Base-by-base conservation (phyloP, 73 alveolate genomes). In the Uronychia binucleata region DNA sequence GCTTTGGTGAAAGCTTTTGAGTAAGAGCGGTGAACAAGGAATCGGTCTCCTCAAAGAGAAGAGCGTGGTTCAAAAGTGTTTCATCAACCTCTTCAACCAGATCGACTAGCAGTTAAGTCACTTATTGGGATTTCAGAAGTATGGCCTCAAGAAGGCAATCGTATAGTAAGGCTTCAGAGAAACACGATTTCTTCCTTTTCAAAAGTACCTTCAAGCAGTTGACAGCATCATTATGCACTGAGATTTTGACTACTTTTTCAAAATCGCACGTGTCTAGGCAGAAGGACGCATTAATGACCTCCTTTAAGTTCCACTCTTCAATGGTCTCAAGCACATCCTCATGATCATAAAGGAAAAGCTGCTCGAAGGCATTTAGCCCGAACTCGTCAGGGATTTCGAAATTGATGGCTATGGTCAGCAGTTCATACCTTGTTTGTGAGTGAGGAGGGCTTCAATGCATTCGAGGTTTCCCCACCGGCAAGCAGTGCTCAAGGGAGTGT, bases 401-500 rank as follows among this genome's bases (percentile, higher is more conserved):
- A 19, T 46, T 19, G 19, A 46, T 46, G 5, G 5, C 67, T 46
- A 11, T 46, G 67, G 19, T 46, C 5, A 46, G 67, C 67, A 19
- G n/a, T 46, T 46, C 67, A 46, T 46, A 11, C 67, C 19, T 46
- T 11, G n/a, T 46, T 46, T 5, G 19, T 5, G 67, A 46, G 19
- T 46, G 19, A 46, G 67, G 67, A 46, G 67, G n/a, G 19, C 67
- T 46, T 46, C 67, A 46, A 46, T 46, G 67, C 67, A 46, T 11
- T 46, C 67, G 5, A 11, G 19, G 67, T 46, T 46, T 46, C 67
- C 67, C 67, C 67, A 46, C 19, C 67, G 5, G 19, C 67, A 46
- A 19, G 67, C 67, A 11, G 67, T 46, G 67, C 67, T 46, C 19
- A 46, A 29, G 28, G 86, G 86, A 34, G 79, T 79, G 19, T 34